phyloP scores from a whole-genome alignment of 352 stramenopile species.

The Phytophthora cactorum region DNA sequence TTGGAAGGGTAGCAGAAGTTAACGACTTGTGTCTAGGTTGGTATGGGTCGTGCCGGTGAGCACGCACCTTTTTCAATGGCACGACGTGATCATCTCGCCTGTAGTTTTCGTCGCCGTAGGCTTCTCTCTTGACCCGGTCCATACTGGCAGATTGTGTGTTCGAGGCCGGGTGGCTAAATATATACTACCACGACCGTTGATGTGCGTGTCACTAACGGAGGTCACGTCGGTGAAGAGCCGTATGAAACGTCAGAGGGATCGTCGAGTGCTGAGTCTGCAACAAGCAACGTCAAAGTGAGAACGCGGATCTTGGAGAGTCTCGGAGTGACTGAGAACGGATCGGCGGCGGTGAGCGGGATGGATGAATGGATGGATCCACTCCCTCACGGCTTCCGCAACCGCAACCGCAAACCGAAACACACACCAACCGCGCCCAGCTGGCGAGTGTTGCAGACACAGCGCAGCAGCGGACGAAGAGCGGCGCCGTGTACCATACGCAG shows the following conservation, averaged over 20 bases:
- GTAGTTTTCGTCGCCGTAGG: conserved; percentile 39
- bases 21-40: conserved; percentile 15
- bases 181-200: conserved; percentile 18
- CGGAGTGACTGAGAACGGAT: conserved; percentile 15
- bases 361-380: conserved; percentile 37
- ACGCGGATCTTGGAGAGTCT: conserved; percentile 37
- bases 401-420: conserved; percentile 34
- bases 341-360: conserved; percentile 17
- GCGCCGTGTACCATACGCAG: conserved; percentile 10
- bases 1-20: conserved; percentile 25
- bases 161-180: conserved; percentile 28
- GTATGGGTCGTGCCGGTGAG: conserved; percentile 4
- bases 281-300: conserved; percentile 30
- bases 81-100: conserved; percentile 21
- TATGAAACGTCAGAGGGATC: conserved; percentile 28
- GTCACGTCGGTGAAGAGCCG: conserved; percentile 29
- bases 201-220: conserved; percentile 23
- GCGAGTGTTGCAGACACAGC: conserved; percentile 27
- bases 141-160: conserved; percentile 18
- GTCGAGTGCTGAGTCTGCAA: conserved; percentile 26
- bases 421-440: conserved; percentile 34
- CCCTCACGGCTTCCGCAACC: conserved; percentile 15
- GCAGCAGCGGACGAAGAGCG: neutral
- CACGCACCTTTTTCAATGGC: conserved; percentile 47
- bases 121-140: conserved; percentile 34